phyloP scores from a whole-genome alignment of 2,329 filamentous ascomycete genomes.

The Tricladium varicosporioides region DNA sequence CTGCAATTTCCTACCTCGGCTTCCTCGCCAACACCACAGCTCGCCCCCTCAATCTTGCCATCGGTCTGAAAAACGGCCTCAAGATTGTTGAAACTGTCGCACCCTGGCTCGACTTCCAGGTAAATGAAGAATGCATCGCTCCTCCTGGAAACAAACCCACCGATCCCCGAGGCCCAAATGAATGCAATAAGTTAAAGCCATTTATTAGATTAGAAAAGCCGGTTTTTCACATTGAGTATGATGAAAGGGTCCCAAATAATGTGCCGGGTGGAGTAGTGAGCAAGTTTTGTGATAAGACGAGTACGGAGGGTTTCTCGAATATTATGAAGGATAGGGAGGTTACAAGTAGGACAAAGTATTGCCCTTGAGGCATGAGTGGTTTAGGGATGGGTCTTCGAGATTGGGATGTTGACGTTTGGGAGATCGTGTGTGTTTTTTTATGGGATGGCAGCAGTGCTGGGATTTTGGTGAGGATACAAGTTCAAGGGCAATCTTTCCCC shows the following conservation, averaged over 20 bases:
- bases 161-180: slow-evolving; percentile 33
- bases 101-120: slow-evolving; percentile 58
- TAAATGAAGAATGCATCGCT: slow-evolving; percentile 68
- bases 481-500: no score
- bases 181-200: slow-evolving; percentile 41
- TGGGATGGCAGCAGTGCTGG: no score
- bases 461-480: no score
- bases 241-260: slow-evolving; percentile 33
- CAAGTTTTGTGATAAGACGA: slow-evolving; percentile 2
- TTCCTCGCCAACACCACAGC: slow-evolving; percentile 56
- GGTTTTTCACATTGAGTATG: slow-evolving; percentile 74
- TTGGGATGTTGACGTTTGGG: no score
- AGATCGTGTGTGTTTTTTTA: no score
- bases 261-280: neutral
- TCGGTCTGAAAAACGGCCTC: slow-evolving; percentile 68
- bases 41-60: slow-evolving; percentile 51
- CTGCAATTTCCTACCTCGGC: slow-evolving; percentile 57
- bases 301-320: slow-evolving; percentile 4
- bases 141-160: slow-evolving; percentile 39
- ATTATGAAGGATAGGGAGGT: slow-evolving; percentile 13
- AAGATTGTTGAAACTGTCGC: slow-evolving; percentile 54
- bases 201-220: slow-evolving; percentile 43
- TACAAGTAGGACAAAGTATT: no score
- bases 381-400: no score
- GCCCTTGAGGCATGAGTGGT: no score